Evolutionary conservation across 352 stramenopile species (phyloP).

Genomic region (Peronospora belbahrii): DNA sequence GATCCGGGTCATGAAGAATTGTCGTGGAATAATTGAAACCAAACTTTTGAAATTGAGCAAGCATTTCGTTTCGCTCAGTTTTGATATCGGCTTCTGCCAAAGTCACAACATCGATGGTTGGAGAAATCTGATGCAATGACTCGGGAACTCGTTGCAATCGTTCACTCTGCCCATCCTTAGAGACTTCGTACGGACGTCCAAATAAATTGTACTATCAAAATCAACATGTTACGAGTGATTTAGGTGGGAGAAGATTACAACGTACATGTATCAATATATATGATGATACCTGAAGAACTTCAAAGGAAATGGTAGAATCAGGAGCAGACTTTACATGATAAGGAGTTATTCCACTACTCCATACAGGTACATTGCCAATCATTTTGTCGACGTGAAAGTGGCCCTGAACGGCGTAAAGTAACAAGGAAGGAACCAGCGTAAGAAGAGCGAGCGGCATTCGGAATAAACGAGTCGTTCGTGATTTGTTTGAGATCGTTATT

Average conservation of each 20-base stretch:
- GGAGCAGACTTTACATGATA: background rate
- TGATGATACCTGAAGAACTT: slow-evolving; percentile 48
- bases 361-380: too few relatives aligned
- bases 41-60: slow-evolving; percentile 42
- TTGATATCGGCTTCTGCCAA: slow-evolving; percentile 63
- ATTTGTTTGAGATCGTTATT: too few relatives aligned
- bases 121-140: slow-evolving; percentile 37
- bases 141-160: slow-evolving; percentile 52
- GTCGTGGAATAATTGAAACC: slow-evolving; percentile 59
- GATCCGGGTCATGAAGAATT: slow-evolving; percentile 67
- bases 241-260: background rate
- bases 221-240: background rate
- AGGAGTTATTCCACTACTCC: too few relatives aligned
- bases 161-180: slow-evolving; percentile 58
- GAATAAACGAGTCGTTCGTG: too few relatives aligned
- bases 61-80: slow-evolving; percentile 47
- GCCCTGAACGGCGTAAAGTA: too few relatives aligned
- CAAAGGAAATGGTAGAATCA: slow-evolving; percentile 29
- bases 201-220: slow-evolving; percentile 81
- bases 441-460: too few relatives aligned
- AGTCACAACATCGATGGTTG: slow-evolving; percentile 63
- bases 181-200: slow-evolving; percentile 58
- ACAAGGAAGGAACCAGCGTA: too few relatives aligned
- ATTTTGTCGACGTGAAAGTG: too few relatives aligned
- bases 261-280: too few relatives aligned